Base-by-base conservation (phyloP, 805 yeast genomes). In the Nakazawaea ambrosiae region DNA sequence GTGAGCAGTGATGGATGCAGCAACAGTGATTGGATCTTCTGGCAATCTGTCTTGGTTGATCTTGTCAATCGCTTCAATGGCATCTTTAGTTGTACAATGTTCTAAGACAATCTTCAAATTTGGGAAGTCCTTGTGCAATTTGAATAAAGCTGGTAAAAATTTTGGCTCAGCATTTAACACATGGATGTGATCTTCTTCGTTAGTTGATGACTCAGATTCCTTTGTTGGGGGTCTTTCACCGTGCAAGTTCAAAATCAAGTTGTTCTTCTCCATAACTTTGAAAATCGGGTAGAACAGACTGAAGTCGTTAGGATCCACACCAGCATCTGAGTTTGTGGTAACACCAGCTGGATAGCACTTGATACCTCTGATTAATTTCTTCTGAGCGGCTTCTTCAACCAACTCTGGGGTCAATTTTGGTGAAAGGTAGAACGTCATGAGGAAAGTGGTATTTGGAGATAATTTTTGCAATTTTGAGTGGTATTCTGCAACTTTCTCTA, bases 341-440 rank as follows among this genome's bases (percentile, higher is more conserved):
- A 92, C 99, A 31, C 99, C 99, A 2, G 97, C 97, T 29, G 99
- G 99, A 58, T 92, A 92, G 57, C 96, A 88, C 59, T 92, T 92
- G 48, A 92, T 86, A 40, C 99, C 99, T 22, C 78, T 68, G 39
- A 90, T 78, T 27, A 76, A 78, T 2, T 79, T 79, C 14, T 61
- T 51, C 39, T 66, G 54, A 6, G 89, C 94, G 25, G 97, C 97
- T 45, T 76, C 73, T 38, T 74, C 77, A 40, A 92, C 80, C 28
- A 87, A 65, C 46, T 85, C 94, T 0, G 97, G 97, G 1, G 96
- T 86, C 45, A 92, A 65, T 1, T 77, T 83, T 38, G 72, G 76
- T 36, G 82, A 73, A 28, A 92, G 68, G 50, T 92, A 92, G 46
- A 90, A 78, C 11, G 95, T 79, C 97, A 92, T 90, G 48, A 89